Percentiles rank a stretch among this genome's conserved stretches.
phyloP scores from a whole-genome alignment of 1,284 basidiomycete genomes.

The Tilletia walkeri region DNA sequence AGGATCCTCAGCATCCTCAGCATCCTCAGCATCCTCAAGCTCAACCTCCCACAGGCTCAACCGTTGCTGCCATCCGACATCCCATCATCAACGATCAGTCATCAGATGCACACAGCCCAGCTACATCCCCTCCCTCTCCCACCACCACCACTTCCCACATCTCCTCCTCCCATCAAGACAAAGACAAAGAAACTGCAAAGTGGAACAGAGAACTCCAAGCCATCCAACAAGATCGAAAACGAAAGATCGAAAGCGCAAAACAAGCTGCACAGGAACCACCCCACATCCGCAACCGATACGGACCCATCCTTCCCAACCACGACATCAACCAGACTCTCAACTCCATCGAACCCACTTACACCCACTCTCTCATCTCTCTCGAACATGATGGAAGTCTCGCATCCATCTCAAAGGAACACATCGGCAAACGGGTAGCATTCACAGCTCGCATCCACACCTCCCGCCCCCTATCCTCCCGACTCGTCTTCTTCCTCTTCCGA shows the following conservation, averaged over 20 bases:
- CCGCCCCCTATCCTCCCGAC: slow-evolving; percentile 42
- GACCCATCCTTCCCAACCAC: background rate
- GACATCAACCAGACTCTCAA: background rate
- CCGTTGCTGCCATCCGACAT: background rate
- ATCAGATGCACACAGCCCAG: background rate
- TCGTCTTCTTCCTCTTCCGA: slow-evolving; percentile 50
- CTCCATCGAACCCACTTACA: background rate
- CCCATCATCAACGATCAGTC: background rate
- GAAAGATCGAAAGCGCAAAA: background rate
- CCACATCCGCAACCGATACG: background rate
- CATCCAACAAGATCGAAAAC: background rate
- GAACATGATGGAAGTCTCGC: background rate
- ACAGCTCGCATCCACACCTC: slow-evolving; percentile 47
- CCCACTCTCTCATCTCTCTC: background rate
- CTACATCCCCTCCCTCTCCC: background rate
- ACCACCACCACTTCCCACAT: background rate
- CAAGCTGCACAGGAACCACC: background rate
- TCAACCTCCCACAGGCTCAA: background rate
- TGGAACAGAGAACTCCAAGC: background rate
- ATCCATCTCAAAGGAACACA: slow-evolving; percentile 25
- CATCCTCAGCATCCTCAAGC: background rate
- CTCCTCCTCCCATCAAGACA: background rate
- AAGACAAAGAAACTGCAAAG: background rate
- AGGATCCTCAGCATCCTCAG: background rate
- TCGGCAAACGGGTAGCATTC: slow-evolving; percentile 33